phyloP scores from a whole-genome alignment of 352 stramenopile genomes.

The Pythium phragmitis region DNA sequence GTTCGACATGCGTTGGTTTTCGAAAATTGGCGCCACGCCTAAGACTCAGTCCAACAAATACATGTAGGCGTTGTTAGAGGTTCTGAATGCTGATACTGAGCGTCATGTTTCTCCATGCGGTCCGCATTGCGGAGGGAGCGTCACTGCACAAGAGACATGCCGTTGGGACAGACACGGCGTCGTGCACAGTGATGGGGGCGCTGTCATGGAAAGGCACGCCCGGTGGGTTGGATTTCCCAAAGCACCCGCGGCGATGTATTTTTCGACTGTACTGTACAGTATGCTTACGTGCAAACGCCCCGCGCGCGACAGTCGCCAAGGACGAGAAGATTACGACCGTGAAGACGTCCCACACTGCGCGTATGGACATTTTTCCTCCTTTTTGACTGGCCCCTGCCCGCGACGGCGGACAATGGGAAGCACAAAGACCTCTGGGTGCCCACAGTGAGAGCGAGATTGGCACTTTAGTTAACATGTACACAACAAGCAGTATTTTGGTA shows the following conservation, averaged over 20 bases:
- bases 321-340: conserved; percentile 1
- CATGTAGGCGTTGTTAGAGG: neutral
- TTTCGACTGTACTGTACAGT: too few species aligned
- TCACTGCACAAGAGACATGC: conserved; percentile 20
- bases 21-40: conserved; percentile 1
- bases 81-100: neutral
- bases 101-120: conserved; percentile 9
- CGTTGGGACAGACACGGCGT: conserved; percentile 18
- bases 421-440: neutral
- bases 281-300: too few species aligned
- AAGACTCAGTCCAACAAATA: neutral
- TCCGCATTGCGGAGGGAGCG: neutral
- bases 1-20: neutral
- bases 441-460: too few species aligned
- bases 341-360: conserved; percentile 7
- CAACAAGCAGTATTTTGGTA: too few species aligned
- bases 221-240: neutral
- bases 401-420: neutral
- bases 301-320: neutral
- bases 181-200: conserved; percentile 11
- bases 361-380: conserved; percentile 27
- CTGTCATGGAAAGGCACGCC: conserved; percentile 5
- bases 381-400: neutral
- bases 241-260: neutral
- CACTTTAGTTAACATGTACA: too few species aligned